These are phyloP conservation scores for Penicillium occitanis DNA, from an alignment of 2,329 filamentous ascomycete genomes.

Conservation along the genomic window DNA sequence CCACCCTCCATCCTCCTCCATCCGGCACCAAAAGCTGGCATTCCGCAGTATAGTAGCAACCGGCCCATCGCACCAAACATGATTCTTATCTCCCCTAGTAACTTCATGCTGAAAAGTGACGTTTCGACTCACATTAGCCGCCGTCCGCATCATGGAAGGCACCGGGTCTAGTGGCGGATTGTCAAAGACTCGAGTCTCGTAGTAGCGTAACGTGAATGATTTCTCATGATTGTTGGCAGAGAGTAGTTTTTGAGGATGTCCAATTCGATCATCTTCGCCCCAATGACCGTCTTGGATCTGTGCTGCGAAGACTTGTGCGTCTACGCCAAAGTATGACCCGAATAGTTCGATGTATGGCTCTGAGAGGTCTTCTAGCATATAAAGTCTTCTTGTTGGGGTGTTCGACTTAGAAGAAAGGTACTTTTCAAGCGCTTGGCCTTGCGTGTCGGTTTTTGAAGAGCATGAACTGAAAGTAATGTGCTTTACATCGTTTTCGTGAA, in stretches of 20 bases:
- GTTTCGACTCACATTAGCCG: constrained; percentile 6
- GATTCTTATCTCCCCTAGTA: not conserved
- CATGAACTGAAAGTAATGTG: not conserved
- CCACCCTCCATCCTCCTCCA: not conserved
- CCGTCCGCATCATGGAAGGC: constrained; percentile 4
- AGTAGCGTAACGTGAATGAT: constrained; percentile 9
- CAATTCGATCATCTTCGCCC: constrained; percentile 5
- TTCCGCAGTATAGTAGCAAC: constrained; percentile 7
- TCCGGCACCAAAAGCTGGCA: constrained; percentile 7
- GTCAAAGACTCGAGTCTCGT: constrained; percentile 7
- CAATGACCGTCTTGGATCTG: constrained; percentile 9
- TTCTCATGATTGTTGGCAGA: not conserved
- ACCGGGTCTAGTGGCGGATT: not conserved
- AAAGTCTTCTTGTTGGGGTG: not conserved
- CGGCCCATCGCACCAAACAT: constrained; percentile 1
- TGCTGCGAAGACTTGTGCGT: constrained; percentile 4
- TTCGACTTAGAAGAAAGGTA: not conserved
- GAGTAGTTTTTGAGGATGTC: not conserved
- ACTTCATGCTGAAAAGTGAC: constrained; percentile 6
- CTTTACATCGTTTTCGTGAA: not conserved
- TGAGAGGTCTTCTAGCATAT: constrained; percentile 8
- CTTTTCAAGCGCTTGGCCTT: not conserved
- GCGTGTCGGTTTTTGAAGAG: not conserved
- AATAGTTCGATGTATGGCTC: constrained; percentile 6
- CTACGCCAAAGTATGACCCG: constrained; percentile 1